A percentile compares a stretch with the other conserved stretches of the same genome.
Evolutionary conservation across 1,284 basidiomycete genomes (phyloP).

Genomic region (Xerocomus amazonicus): DNA sequence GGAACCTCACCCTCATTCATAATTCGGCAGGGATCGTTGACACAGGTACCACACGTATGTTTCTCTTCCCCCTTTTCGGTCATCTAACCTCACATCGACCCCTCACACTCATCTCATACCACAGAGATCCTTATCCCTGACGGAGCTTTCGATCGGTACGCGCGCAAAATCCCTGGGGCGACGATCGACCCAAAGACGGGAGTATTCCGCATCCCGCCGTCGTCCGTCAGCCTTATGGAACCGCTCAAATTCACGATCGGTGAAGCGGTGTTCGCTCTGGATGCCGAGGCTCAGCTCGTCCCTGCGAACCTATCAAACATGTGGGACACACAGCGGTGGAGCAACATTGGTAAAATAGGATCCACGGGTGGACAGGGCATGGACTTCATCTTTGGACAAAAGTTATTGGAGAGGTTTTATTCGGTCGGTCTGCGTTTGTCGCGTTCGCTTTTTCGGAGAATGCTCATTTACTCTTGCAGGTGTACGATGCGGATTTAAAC

Average conservation of each 20-base stretch:
- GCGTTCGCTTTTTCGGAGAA: not conserved
- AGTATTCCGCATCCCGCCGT: not conserved
- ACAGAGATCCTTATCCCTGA: not conserved
- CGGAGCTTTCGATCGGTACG: not conserved
- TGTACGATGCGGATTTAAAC: too few species aligned
- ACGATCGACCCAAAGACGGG: not conserved
- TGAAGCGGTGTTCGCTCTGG: not conserved
- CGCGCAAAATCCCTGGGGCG: not conserved
- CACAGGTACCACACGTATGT: conserved; percentile 21
- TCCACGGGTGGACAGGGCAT: conserved; percentile 1
- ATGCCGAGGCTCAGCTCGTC: not conserved
- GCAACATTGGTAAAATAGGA: not conserved
- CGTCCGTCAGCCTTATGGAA: not conserved
- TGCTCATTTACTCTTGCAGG: not conserved
- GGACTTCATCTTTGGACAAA: conserved; percentile 15
- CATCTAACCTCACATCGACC: not conserved
- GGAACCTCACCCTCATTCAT: conserved; percentile 10
- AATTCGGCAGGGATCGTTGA: conserved; percentile 17
- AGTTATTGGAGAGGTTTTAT: conserved; percentile 15
- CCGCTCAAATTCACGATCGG: not conserved
- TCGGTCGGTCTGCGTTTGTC: not conserved
- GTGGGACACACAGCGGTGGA: conserved; percentile 6
- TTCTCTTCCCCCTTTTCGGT: not conserved
- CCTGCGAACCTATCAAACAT: conserved; percentile 3
- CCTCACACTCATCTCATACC: too few species aligned